phyloP scores from a whole-genome alignment of 1,284 basidiomycete species.

The Testicularia cyperi region DNA sequence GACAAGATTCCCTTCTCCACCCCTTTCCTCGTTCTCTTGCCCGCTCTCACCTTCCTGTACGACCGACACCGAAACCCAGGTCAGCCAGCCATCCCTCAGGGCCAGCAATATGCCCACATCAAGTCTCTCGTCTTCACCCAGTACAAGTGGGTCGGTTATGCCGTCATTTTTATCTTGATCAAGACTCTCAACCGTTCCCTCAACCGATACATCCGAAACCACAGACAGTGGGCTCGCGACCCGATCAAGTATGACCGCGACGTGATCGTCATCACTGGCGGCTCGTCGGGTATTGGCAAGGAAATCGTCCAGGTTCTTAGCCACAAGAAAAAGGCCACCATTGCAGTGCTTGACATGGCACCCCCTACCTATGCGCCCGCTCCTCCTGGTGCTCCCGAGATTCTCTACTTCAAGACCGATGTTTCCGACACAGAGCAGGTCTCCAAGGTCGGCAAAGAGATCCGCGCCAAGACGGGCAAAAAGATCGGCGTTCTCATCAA shows the following conservation, averaged over 20 bases:
- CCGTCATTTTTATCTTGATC: slow-evolving; percentile 41
- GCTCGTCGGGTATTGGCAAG: slow-evolving; percentile 57
- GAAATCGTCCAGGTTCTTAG: slow-evolving; percentile 52
- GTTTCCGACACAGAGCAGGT: slow-evolving; percentile 49
- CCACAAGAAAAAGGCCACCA: slow-evolving; percentile 40
- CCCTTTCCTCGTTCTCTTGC: slow-evolving; percentile 46
- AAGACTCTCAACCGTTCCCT: slow-evolving; percentile 39
- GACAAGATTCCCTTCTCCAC: slow-evolving; percentile 44
- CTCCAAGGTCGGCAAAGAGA: slow-evolving; percentile 40
- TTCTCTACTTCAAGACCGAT: slow-evolving; percentile 57
- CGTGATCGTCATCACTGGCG: slow-evolving; percentile 57
- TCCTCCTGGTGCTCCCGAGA: slow-evolving; percentile 51
- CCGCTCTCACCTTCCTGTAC: slow-evolving; percentile 35
- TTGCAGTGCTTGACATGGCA: slow-evolving; percentile 57
- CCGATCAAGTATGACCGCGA: slow-evolving; percentile 50
- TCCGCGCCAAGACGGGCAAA: slow-evolving; percentile 37
- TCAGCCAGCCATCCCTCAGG: neutral
- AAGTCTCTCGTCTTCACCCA: slow-evolving; percentile 32
- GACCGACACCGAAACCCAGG: slow-evolving; percentile 27
- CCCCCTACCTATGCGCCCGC: slow-evolving; percentile 49
- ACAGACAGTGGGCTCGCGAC: slow-evolving; percentile 40
- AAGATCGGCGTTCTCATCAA: slow-evolving; percentile 50
- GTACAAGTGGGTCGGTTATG: slow-evolving; percentile 45
- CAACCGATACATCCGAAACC: slow-evolving; percentile 49
- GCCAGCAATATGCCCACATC: slow-evolving; percentile 13